Evolutionary conservation across 768 basidiomycete genomes (phyloP).

Genomic region (Termitomyces sp.): DNA sequence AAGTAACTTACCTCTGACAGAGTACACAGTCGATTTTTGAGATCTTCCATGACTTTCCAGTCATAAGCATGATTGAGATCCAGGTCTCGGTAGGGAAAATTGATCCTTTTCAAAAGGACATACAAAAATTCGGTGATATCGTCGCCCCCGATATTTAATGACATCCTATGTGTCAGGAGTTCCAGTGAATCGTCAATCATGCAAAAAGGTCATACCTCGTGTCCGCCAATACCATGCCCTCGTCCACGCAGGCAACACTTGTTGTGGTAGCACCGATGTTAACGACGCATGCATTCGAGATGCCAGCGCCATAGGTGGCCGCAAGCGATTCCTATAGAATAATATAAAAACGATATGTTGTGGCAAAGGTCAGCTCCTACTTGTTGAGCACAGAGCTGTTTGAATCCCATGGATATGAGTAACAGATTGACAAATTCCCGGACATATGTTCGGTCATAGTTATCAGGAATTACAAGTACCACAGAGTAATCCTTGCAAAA

Average conservation of each 20-base stretch:
- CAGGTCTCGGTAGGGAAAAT: constrained; percentile 86
- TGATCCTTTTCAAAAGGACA: constrained; percentile 72
- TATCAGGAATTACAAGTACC: constrained; percentile 88
- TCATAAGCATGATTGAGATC: constrained; percentile 78
- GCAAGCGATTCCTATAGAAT: constrained; percentile 77
- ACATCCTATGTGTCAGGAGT: constrained; percentile 46
- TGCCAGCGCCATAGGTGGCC: constrained; percentile 92
- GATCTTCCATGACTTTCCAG: constrained; percentile 88
- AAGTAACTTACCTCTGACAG: constrained; percentile 70
- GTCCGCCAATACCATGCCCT: constrained; percentile 84
- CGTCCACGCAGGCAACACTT: constrained; percentile 90
- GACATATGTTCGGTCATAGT: constrained; percentile 83
- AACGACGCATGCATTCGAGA: constrained; percentile 93
- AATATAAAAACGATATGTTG: not conserved
- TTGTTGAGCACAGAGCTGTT: constrained; percentile 90
- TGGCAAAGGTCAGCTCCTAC: constrained; percentile 33
- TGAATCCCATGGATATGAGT: constrained; percentile 82
- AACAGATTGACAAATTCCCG: constrained; percentile 73
- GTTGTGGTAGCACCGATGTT: constrained; percentile 87
- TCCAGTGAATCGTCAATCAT: not conserved
- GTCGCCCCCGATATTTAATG: constrained; percentile 87
- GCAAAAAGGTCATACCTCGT: constrained; percentile 57
- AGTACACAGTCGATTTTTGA: constrained; percentile 83
- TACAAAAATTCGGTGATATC: constrained; percentile 91
- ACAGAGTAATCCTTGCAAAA: constrained; percentile 73